Evolutionary conservation across 1,284 basidiomycete species (phyloP), one percentile per base, ranked within the genome.

Genomic region (Sporisorium graminicola): DNA sequence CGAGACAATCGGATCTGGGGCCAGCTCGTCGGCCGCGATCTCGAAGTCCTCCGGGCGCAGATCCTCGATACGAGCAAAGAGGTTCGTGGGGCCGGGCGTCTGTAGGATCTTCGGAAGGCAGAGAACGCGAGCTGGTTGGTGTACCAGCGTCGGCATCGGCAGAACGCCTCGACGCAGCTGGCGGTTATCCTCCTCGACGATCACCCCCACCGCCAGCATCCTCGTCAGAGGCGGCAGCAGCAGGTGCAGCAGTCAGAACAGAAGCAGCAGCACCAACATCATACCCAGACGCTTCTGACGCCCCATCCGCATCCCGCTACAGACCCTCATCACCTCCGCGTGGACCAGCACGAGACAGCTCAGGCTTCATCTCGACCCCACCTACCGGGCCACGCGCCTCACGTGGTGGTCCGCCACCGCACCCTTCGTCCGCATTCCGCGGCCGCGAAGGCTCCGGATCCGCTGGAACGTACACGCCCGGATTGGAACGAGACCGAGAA

Each of bases 301-400:
- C 3, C 26, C 35, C 61, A 5, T 5, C 59, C 3, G 27, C 67
- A 22, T 27, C 58, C 27, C 62, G 58, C 16, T 58, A 58, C 29
- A 26, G 58, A 42, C 54, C 58, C 8, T 22, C 22, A 3, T 52
- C 55, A 13, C 62, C 58, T 0, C 62, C 68, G 9, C 69, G 60
- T n/a, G 69, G 64, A 24, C 67, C 66, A 44, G 53, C 54, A 43
- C 24, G 27, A 0, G 65, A 68, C 9, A 22, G 40, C 26, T 47
- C 63, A 16, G 64, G 59, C 4, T 67, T 73, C 43, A 53, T 22
- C 43, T 63, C 70, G 1, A 64, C 70, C 33, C 70, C 70, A 27
- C 70, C 70, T 2, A 73, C 70, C 7, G 70, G 70, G 10, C 70
- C 70, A 20, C 65, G 60, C 29, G 64, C 64, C 16, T 54, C 60